Evolutionary conservation across 768 basidiomycete species (phyloP).

Genomic region (Trichaptum fuscoviolaceum): DNA sequence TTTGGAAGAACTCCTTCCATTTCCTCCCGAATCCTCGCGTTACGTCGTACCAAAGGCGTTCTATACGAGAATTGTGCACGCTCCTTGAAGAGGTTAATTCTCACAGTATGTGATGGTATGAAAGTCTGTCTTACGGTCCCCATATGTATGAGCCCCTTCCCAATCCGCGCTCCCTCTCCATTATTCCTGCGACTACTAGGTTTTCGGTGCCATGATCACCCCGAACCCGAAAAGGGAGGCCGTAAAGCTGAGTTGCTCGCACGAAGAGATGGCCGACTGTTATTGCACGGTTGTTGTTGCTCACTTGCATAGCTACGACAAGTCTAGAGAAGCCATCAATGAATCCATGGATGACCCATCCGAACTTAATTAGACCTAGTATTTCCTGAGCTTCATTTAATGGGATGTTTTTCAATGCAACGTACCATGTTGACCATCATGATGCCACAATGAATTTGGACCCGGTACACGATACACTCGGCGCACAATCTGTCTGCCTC

Average conservation of each 20-base stretch:
- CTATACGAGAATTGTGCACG: slow-evolving; percentile 22
- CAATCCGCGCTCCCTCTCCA: slow-evolving; percentile 17
- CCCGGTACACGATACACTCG: slow-evolving; percentile 18
- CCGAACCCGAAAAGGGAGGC: slow-evolving; percentile 19
- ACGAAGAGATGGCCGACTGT: slow-evolving; percentile 18
- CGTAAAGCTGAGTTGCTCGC: slow-evolving; percentile 8
- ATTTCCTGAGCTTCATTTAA: neutral
- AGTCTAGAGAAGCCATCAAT: slow-evolving; percentile 22
- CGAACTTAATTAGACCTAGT: slow-evolving; percentile 17
- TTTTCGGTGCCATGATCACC: slow-evolving; percentile 27
- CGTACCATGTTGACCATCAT: slow-evolving; percentile 25
- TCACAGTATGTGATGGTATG: neutral
- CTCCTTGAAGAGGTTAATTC: slow-evolving; percentile 11
- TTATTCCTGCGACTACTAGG: slow-evolving; percentile 19
- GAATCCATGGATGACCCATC: slow-evolving; percentile 20
- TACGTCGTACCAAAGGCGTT: slow-evolving; percentile 23
- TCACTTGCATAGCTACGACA: slow-evolving; percentile 11
- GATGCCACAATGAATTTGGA: slow-evolving; percentile 23
- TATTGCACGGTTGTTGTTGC: slow-evolving; percentile 16
- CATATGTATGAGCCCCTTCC: slow-evolving; percentile 23
- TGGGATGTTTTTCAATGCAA: neutral
- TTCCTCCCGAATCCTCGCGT: slow-evolving; percentile 19
- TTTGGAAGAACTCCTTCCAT: slow-evolving; percentile 17
- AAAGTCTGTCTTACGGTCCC: slow-evolving; percentile 14
- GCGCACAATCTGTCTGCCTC: slow-evolving; percentile 11